Base-by-base conservation (phyloP, 805 yeast species). In the Saccharomycopsis sp. region DNA sequence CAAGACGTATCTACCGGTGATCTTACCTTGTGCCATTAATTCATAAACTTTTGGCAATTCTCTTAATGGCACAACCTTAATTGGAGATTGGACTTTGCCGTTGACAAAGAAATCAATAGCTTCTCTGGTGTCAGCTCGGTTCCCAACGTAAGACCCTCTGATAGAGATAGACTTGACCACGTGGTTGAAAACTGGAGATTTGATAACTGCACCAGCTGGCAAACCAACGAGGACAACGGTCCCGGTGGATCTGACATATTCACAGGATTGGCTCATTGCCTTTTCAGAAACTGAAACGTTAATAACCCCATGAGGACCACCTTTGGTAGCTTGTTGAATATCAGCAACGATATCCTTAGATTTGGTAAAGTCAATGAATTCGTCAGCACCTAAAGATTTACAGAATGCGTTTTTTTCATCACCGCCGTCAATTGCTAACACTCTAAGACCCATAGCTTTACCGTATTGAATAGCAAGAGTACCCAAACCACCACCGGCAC, bases 1-100 rank as follows among this genome's bases (percentile, higher is more conserved):
- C 54, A 87, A 81, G 47, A 87, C 96, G 62, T 81, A 81, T 69
- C 96, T 79, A 58, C 96, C 96, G 56, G 81, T 75, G 59, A 87
- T 81, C 71, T 82, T 76, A 59, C 94, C 94, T 66, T 78, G 72
- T 65, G 74, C 82, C 95, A 87, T 87, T 63, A 77, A 71, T 54
- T 77, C 72, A 70, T 74, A 86, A 52, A 86, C 81, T 46, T 62
- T 64, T 54, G 84, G 77, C 56, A 85, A 71, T 58, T 78, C 78
- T 48, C 87, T 77, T 57, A 85, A 72, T 47, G 88, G 87, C 43
- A 79, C 87, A 63, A 87, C 61, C 69, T 76, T 75, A 68, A 84
- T 79, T 56, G 86, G 85, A 51, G 85, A 75, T 63, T 73, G 70
- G 61, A 82, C 81, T 60, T 77, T 67, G 51, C 89, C 90, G 63